Base-by-base conservation (phyloP, 768 basidiomycete species). In the Daedaleopsis sinensis region DNA sequence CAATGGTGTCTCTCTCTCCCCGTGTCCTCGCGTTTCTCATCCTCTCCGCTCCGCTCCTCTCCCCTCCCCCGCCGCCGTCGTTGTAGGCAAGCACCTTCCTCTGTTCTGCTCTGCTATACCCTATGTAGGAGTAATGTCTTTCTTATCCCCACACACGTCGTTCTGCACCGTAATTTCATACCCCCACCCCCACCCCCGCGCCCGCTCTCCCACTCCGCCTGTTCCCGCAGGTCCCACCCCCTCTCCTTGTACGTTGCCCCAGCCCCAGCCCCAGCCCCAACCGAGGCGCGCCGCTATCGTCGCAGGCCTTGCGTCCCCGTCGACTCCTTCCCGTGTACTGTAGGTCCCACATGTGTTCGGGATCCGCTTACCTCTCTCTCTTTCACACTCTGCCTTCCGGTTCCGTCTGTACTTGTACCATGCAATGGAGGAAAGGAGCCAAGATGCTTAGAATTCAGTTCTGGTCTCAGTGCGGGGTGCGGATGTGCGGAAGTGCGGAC, bases 51-150 rank as follows among this genome's bases (percentile, higher is more conserved):
- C n/a, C n/a, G n/a, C n/a, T n/a, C 27, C 27, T 32, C 27, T 32
- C 27, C 27, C 7, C 27, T 32, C 42, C 12, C 27, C 37, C 39
- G n/a, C n/a, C n/a, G n/a, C 13, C 27, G 16, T 32, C 49, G 16
- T 39, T 43, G 37, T 47, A n/a, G 42, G 38, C 37, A 39, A 13
- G 24, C 44, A 8, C 19, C 15, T 38, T 32, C 23, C 15, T 36
- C 19, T 39, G 24, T n/a, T 38, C 36, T 24, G 18, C 43, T 15
- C 27, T 48, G 35, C 42, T 47, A 61, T 58, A 63, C 56, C 43
- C 35, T 65, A 61, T 65, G 59, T 65, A 61, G 9, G 48, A 65
- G 57, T 65, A 65, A 61, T 61, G 52, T 61, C 39, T 39, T 61
- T 58, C 56, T 58, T 61, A 27, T 15, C 23, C 59, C 38, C 56